These are phyloP conservation scores for Sideroxylon spinosum DNA, from an alignment of 179 eudicot genomes.

Conservation along the genomic window DNA sequence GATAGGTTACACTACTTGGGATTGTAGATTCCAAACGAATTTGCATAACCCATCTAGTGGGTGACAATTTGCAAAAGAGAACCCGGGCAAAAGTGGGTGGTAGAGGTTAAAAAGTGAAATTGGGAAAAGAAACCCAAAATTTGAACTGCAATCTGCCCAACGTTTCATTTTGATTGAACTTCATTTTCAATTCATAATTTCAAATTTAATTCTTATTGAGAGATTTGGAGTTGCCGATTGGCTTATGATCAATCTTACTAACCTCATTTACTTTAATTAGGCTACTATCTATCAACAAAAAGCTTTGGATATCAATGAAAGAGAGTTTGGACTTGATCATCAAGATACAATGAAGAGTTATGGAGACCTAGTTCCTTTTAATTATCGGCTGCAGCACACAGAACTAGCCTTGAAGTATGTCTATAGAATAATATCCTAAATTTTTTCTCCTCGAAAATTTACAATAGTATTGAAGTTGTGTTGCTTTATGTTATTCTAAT, in stretches of 20 bases:
- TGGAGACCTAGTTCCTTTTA: constrained; percentile 77
- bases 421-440: neutral
- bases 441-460: neutral
- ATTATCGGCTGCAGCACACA: constrained; percentile 80
- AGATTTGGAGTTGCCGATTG: constrained; percentile 2
- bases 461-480: neutral
- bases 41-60: neutral
- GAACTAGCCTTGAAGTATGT: constrained; percentile 77
- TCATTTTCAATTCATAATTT: neutral
- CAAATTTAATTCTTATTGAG: neutral
- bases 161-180: constrained; percentile 9
- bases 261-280: constrained; percentile 25
- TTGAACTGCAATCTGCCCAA: neutral
- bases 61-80: neutral
- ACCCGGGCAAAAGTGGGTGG: neutral
- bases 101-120: neutral
- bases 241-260: neutral
- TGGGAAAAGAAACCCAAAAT: neutral
- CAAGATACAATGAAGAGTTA: constrained; percentile 90
- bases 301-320: constrained; percentile 85
- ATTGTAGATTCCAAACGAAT: neutral
- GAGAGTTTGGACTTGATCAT: constrained; percentile 85
- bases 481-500: neutral
- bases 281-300: constrained; percentile 87
- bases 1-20: neutral